Evolutionary conservation across 1,284 basidiomycete genomes (phyloP).

Genomic region (Xerocomus cyaneibrunnescens): DNA sequence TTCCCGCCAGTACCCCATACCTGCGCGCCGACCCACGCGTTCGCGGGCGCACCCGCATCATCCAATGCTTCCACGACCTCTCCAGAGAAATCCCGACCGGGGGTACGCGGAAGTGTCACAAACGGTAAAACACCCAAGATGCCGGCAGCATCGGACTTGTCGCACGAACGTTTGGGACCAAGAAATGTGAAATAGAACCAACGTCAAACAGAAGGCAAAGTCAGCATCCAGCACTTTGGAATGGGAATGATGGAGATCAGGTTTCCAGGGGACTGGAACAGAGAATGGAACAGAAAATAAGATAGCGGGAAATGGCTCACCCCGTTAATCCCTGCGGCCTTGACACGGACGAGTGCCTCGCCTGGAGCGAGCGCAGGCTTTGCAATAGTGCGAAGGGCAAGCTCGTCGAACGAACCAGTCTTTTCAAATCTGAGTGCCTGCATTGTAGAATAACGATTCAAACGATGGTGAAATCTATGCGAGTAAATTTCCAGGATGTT

Average conservation of each 20-base stretch:
- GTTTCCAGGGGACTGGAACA: too few relatives aligned
- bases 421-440: conserved; percentile 35
- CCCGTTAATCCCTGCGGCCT: conserved; percentile 35
- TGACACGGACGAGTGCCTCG: conserved; percentile 34
- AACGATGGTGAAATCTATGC: conserved; percentile 4
- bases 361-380: conserved; percentile 30
- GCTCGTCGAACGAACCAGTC: conserved; percentile 33
- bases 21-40: conserved; percentile 29
- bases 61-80: conserved; percentile 35
- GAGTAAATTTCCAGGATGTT: not conserved
- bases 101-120: conserved; percentile 34
- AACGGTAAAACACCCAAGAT: conserved; percentile 31
- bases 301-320: conserved; percentile 18
- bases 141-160: conserved; percentile 33
- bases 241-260: too few relatives aligned
- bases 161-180: not conserved
- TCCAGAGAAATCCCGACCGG: conserved; percentile 36
- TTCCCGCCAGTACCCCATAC: conserved; percentile 37
- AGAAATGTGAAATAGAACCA: not conserved
- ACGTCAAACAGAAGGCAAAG: not conserved
- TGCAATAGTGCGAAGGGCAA: conserved; percentile 21
- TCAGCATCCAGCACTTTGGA: not conserved
- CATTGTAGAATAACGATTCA: conserved; percentile 18
- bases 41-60: conserved; percentile 16
- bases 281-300: too few relatives aligned